phyloP scores from a whole-genome alignment of 257 asterid genomes.

The Penstemon barbatus region DNA sequence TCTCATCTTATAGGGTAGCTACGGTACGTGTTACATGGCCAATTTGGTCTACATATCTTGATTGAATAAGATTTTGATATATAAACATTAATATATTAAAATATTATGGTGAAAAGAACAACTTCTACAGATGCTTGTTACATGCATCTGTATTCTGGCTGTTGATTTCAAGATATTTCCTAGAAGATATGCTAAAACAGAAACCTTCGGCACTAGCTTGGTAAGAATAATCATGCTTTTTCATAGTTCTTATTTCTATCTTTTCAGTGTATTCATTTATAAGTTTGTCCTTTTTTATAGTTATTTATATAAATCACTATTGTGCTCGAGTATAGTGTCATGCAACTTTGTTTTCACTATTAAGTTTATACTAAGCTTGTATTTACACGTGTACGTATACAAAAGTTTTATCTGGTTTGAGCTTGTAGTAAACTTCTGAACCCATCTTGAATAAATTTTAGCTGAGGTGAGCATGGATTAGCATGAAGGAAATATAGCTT shows the following conservation, averaged over 20 bases:
- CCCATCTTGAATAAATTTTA: no score
- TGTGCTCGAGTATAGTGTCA: not conserved
- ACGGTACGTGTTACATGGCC: constrained; percentile 49
- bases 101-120: constrained; percentile 24
- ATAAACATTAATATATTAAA: not conserved
- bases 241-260: constrained; percentile 8
- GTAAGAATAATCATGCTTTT: constrained; percentile 40
- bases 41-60: not conserved
- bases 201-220: constrained; percentile 93
- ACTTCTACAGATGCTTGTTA: constrained; percentile 72
- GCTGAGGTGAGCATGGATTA: no score
- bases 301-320: not conserved
- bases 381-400: no score
- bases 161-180: constrained; percentile 97
- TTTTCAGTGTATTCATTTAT: constrained; percentile 17
- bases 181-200: constrained; percentile 91
- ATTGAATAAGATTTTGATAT: constrained; percentile 20
- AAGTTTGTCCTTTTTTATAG: not conserved
- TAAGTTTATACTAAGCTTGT: no score
- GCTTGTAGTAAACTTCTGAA: no score
- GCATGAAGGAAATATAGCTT: no score
- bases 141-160: constrained; percentile 83
- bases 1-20: constrained; percentile 78
- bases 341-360: no score
- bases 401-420: no score